Base-by-base conservation (phyloP, 23 red algal genomes). In the Chondrus crispus region DNA sequence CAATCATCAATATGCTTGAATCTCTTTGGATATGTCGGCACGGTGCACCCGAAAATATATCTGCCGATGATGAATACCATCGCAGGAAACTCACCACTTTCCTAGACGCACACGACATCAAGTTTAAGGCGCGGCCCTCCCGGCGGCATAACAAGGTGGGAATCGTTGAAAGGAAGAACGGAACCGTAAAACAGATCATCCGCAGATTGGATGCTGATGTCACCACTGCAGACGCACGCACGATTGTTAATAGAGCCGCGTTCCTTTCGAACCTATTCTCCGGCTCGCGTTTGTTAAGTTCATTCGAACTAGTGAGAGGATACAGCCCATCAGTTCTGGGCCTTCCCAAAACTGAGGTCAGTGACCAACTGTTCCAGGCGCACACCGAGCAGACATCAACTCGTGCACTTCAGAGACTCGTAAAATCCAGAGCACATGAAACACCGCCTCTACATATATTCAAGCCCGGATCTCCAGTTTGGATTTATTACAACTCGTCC, bases 141-240 rank as follows among this genome's bases (percentile, higher is more conserved):
- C 33, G 44, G 16, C 76, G 76, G 39, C 46, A 81, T 46, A 81
- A 81, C 44, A 81, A 81, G 46, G 55, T 48, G 49, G 40, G 76
- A 28, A 81, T 81, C 28, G 35, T 81, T 8, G 76, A 81, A 48
- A 5, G 76, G 14, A 51, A 81, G 50, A 12, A 54, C 26, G 46
- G 50, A 7, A 47, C 55, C 24, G 9, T 57, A 4, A 81, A 81
- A 33, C 50, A 33, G 6, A 81, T 81, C 30, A 7, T 81, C 5
- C 40, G 55, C 13, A 81, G 35, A 33, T 32, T 81, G 14, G 9
- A 53, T 13, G 13, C 13, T 14, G 50, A 50, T 39, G 28, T 46
- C 30, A 54, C 40, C 43, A 81, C 5, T 49, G 49, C 46, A 51
- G 30, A 8, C 40, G 43, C 7, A 53, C 50, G 45, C 38, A 55